These are phyloP conservation scores for Acaromyces ingoldii DNA, from an alignment of 1,284 basidiomycete genomes.

Conservation along the genomic window DNA sequence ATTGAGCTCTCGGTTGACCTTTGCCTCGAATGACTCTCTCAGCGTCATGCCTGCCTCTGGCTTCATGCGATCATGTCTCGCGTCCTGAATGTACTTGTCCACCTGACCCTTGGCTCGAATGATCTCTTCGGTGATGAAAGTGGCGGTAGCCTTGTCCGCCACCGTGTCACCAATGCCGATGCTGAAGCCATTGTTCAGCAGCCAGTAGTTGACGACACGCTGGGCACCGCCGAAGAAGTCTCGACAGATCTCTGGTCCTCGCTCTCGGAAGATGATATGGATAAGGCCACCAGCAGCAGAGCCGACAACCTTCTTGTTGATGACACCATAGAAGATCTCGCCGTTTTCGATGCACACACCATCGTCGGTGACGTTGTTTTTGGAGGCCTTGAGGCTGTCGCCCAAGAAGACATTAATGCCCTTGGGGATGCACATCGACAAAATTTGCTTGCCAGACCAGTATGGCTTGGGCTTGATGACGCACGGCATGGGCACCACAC, in stretches of 20 bases:
- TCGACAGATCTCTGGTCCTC: conserved; percentile 87
- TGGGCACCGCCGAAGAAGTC: conserved; percentile 90
- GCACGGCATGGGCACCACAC: conserved; percentile 81
- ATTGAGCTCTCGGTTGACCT: conserved; percentile 86
- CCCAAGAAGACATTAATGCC: conserved; percentile 78
- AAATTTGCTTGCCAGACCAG: conserved; percentile 97
- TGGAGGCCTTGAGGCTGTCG: conserved; percentile 32
- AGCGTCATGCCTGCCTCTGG: conserved; percentile 85
- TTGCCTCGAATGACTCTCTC: conserved; percentile 93
- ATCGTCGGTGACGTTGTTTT: conserved; percentile 61
- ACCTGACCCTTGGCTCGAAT: conserved; percentile 65
- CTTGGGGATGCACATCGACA: conserved; percentile 86
- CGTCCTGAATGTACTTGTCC: conserved; percentile 44
- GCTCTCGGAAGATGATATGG: conserved; percentile 96
- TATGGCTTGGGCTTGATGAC: conserved; percentile 94
- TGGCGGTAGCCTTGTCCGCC: conserved; percentile 79
- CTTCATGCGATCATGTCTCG: conserved; percentile 46
- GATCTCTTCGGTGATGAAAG: conserved; percentile 76
- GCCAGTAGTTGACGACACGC: conserved; percentile 95
- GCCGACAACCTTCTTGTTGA: conserved; percentile 97
- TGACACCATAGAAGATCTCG: conserved; percentile 88
- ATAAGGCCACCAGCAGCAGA: conserved; percentile 83
- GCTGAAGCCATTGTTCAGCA: conserved; percentile 97
- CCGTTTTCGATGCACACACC: conserved; percentile 97
- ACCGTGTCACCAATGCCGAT: conserved; percentile 99